Conservation (phyloP, 1,139 yeast genomes). For the Tardiomyces depauwii region DNA sequence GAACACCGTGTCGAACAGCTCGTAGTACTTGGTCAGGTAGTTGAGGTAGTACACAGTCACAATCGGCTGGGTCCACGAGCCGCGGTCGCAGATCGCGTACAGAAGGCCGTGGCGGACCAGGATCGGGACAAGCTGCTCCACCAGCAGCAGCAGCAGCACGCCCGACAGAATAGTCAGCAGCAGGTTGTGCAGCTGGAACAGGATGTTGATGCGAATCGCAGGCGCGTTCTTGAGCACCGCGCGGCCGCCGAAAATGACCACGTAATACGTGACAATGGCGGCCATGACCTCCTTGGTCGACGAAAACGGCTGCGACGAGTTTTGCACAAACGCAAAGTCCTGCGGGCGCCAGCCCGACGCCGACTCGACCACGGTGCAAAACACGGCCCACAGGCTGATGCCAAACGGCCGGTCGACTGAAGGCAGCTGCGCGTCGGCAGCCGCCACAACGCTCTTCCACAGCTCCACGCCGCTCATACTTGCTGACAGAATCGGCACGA, state of each 20-base stretch:
- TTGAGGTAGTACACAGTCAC: conserved; percentile 57
- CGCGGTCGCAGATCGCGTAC: conserved; percentile 71
- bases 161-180: conserved; percentile 62
- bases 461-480: too few relatives aligned
- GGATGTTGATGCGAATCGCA: conserved; percentile 60
- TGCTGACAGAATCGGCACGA: too few relatives aligned
- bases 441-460: too few relatives aligned
- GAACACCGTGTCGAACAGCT: conserved; percentile 85
- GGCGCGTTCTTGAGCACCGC: conserved; percentile 42
- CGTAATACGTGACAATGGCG: conserved; percentile 57
- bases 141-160: conserved; percentile 50
- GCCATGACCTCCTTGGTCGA: conserved; percentile 53
- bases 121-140: conserved; percentile 84
- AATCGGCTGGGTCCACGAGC: conserved; percentile 78
- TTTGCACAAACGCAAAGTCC: conserved; percentile 58
- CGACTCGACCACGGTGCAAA: conserved; percentile 44
- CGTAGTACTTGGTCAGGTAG: conserved; percentile 40
- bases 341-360: conserved; percentile 50
- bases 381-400: conserved; percentile 77
- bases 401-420: conserved; percentile 82
- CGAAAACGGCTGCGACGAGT: conserved; percentile 27
- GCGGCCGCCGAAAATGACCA: conserved; percentile 78
- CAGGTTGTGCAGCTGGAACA: conserved; percentile 76
- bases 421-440: conserved; percentile 30
- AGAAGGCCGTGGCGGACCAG: conserved; percentile 65